These are phyloP conservation scores for Helichrysum umbraculigerum DNA, from an alignment of 129 eudicot species.

Conservation along the genomic window DNA sequence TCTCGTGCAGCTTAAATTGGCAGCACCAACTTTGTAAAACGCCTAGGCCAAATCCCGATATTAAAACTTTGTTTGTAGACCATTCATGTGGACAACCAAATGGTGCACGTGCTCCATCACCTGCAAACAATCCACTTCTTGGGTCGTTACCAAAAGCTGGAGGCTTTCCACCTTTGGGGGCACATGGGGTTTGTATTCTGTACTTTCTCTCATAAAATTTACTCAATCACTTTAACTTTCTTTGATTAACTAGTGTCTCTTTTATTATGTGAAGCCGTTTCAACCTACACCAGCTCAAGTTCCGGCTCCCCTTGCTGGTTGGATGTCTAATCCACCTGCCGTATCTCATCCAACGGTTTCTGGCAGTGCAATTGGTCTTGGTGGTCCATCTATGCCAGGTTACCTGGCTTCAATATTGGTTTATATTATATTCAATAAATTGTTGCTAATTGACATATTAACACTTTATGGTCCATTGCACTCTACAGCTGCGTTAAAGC, in stretches of 20 bases:
- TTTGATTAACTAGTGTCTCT: slow-evolving; percentile 2
- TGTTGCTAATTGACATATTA: neutral
- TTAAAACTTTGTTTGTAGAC: slow-evolving; percentile 87
- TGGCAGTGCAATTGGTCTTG: slow-evolving; percentile 75
- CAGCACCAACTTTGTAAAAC: slow-evolving; percentile 95
- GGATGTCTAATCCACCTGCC: slow-evolving; percentile 90
- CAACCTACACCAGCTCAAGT: slow-evolving; percentile 73
- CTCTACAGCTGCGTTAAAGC: slow-evolving; percentile 65
- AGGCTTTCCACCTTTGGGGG: slow-evolving; percentile 89
- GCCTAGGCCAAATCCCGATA: slow-evolving; percentile 96
- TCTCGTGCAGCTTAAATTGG: slow-evolving; percentile 80
- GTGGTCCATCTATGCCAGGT: slow-evolving; percentile 76
- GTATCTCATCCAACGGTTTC: slow-evolving; percentile 72
- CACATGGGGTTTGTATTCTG: slow-evolving; percentile 71
- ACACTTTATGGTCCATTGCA: neutral
- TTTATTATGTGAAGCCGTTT: slow-evolving; percentile 58
- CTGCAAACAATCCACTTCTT: slow-evolving; percentile 78
- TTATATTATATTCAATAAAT: neutral
- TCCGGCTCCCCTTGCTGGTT: slow-evolving; percentile 82
- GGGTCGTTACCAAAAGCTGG: slow-evolving; percentile 86
- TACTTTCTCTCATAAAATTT: neutral
- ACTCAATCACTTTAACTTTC: slow-evolving; percentile 2
- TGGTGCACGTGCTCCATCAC: slow-evolving; percentile 88
- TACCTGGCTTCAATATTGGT: neutral
- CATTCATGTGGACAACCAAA: slow-evolving; percentile 92